These are phyloP conservation scores for Phaeodactylum tricornutum DNA, from an alignment of 108 stramenopile species.

Conservation along the genomic window DNA sequence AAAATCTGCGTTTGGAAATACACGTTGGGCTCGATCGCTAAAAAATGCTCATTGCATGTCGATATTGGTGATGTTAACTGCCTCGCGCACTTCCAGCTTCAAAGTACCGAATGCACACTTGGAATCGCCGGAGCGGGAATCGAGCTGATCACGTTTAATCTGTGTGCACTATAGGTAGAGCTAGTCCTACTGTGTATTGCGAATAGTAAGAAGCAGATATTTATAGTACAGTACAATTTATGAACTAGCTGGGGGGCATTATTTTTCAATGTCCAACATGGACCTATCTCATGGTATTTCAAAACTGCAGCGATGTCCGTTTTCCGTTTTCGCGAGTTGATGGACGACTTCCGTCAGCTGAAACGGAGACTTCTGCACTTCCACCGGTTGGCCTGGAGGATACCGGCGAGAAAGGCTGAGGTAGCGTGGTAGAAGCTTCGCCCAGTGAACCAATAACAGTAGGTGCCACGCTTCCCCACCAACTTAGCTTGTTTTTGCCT, in stretches of 20 bases:
- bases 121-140: conserved; percentile 37
- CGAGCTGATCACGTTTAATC: too few relatives aligned
- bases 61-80: conserved; percentile 39
- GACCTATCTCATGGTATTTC: too few relatives aligned
- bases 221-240: too few relatives aligned
- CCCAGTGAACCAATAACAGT: conserved; percentile 38
- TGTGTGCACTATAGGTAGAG: too few relatives aligned
- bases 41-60: conserved; percentile 6
- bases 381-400: not conserved
- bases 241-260: too few relatives aligned
- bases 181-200: too few relatives aligned
- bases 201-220: too few relatives aligned
- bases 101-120: conserved; percentile 10
- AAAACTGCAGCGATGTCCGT: conserved; percentile 48
- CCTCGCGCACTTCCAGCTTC: conserved; percentile 10
- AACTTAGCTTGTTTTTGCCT: conserved; percentile 68
- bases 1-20: conserved; percentile 31
- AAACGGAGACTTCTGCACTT: conserved; percentile 11
- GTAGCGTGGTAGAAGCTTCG: not conserved
- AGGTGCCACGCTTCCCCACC: conserved; percentile 67
- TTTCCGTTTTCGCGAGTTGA: conserved; percentile 7
- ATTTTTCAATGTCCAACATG: too few relatives aligned
- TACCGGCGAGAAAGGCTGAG: not conserved
- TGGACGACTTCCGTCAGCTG: conserved; percentile 9
- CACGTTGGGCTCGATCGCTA: not conserved